Conservation (phyloP, 345 rosid genomes). For the Salix udensis region DNA sequence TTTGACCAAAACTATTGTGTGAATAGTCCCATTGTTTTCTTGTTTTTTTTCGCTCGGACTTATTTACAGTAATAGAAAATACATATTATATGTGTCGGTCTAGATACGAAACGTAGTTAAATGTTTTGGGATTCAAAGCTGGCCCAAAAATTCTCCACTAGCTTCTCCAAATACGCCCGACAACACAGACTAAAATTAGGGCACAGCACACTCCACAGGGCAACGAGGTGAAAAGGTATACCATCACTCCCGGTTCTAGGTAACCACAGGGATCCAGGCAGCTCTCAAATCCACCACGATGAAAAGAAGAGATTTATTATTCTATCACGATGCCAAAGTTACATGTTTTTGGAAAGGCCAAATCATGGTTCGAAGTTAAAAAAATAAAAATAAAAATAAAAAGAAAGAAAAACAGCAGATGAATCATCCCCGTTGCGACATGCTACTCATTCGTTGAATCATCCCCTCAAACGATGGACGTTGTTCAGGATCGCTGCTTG, state of each 20-base stretch:
- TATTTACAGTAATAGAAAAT: too few relatives aligned
- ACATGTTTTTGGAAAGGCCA: too few relatives aligned
- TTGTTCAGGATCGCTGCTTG: constrained; percentile 55
- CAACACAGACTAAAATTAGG: background rate
- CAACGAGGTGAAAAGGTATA: background rate
- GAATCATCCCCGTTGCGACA: constrained; percentile 10
- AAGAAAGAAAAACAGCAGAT: too few relatives aligned
- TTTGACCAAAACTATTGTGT: background rate
- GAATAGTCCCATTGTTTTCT: background rate
- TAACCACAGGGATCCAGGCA: too few relatives aligned
- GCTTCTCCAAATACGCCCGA: background rate
- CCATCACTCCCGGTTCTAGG: too few relatives aligned
- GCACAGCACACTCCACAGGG: background rate
- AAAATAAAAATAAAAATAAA: too few relatives aligned
- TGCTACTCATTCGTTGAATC: constrained; percentile 47
- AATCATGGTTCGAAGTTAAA: too few relatives aligned
- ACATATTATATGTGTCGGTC: background rate
- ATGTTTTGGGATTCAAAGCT: background rate
- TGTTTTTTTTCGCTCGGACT: background rate
- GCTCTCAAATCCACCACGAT: background rate
- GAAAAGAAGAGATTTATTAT: background rate
- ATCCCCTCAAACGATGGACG: constrained; percentile 77
- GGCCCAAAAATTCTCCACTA: background rate
- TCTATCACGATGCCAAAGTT: too few relatives aligned
- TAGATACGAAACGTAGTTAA: background rate